A percentile compares a stretch with the other conserved stretches of the same genome.
Evolutionary conservation across 148 eudicot genomes (phyloP).

Genomic region (Camellia japonica): DNA sequence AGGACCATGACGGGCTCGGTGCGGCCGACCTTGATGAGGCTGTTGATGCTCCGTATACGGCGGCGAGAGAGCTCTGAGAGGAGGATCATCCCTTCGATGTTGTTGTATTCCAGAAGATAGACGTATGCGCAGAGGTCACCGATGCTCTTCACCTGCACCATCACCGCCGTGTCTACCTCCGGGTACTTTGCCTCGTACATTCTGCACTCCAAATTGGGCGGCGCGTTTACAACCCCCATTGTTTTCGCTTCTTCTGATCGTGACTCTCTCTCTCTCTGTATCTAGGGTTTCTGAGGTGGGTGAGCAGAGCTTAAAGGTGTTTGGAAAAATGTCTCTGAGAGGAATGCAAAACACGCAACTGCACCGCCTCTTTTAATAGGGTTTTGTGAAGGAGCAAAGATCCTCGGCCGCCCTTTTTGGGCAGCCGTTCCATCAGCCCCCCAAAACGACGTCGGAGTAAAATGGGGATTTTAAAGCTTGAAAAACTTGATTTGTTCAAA

Average conservation of each 20-base stretch:
- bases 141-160: slow-evolving; percentile 88
- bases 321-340: too few relatives aligned
- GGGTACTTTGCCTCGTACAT: slow-evolving; percentile 88
- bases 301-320: too few relatives aligned
- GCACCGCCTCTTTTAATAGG: too few relatives aligned
- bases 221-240: slow-evolving; percentile 7
- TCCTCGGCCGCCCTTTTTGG: too few relatives aligned
- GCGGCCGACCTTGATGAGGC: slow-evolving; percentile 82
- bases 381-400: too few relatives aligned
- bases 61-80: slow-evolving; percentile 93
- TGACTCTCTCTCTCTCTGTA: too few relatives aligned
- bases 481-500: too few relatives aligned
- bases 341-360: too few relatives aligned
- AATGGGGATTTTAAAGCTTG: too few relatives aligned
- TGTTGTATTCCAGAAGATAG: slow-evolving; percentile 76
- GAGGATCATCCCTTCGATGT: slow-evolving; percentile 93
- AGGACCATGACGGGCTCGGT: slow-evolving; percentile 93
- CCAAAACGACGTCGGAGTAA: too few relatives aligned
- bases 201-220: slow-evolving; percentile 74
- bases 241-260: not conserved
- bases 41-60: slow-evolving; percentile 77
- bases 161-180: slow-evolving; percentile 86
- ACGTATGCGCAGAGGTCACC: slow-evolving; percentile 91
- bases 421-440: too few relatives aligned
- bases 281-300: too few relatives aligned